Percentiles rank a stretch among this genome's conserved stretches.
phyloP scores from a whole-genome alignment of 768 basidiomycete genomes.

The Boletus rufocinnamomeus region DNA sequence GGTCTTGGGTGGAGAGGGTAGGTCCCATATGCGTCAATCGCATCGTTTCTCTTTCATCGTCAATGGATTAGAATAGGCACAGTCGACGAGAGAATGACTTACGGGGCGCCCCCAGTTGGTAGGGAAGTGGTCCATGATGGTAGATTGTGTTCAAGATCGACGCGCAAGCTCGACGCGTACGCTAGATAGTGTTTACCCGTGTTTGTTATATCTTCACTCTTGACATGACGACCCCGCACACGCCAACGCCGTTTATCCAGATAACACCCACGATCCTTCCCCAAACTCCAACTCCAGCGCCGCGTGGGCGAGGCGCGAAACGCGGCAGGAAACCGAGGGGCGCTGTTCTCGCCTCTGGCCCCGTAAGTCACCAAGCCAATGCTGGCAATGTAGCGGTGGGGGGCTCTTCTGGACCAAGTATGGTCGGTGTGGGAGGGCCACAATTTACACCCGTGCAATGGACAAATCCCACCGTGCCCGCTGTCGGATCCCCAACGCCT shows the following conservation, averaged over 20 bases:
- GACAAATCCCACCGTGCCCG: constrained; percentile 28
- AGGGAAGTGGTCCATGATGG: constrained; percentile 78
- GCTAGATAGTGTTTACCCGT: constrained; percentile 20
- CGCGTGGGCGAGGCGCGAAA: constrained; percentile 31
- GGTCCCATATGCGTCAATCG: constrained; percentile 73
- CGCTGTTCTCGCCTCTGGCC: constrained; percentile 8
- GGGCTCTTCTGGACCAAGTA: not conserved
- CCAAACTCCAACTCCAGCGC: constrained; percentile 23
- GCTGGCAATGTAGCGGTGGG: not conserved
- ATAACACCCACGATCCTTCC: constrained; percentile 21
- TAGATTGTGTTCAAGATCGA: constrained; percentile 11
- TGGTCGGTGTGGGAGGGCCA: not conserved
- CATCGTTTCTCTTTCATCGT: constrained; percentile 64
- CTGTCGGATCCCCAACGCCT: constrained; percentile 15
- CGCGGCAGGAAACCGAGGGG: constrained; percentile 31
- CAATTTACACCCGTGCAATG: constrained; percentile 44
- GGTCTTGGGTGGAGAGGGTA: constrained; percentile 71
- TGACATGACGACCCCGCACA: constrained; percentile 30
- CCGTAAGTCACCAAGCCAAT: constrained; percentile 15
- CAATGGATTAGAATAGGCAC: not conserved
- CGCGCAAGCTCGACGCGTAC: constrained; percentile 29
- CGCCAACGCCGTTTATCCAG: constrained; percentile 29
- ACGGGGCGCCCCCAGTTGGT: constrained; percentile 84
- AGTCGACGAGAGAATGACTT: constrained; percentile 26
- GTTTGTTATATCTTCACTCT: constrained; percentile 8